Percentiles rank a stretch among this genome's conserved stretches.
Evolutionary conservation across 2,329 filamentous ascomycete species (phyloP).

Genomic region (Rugonectria rugulosa): DNA sequence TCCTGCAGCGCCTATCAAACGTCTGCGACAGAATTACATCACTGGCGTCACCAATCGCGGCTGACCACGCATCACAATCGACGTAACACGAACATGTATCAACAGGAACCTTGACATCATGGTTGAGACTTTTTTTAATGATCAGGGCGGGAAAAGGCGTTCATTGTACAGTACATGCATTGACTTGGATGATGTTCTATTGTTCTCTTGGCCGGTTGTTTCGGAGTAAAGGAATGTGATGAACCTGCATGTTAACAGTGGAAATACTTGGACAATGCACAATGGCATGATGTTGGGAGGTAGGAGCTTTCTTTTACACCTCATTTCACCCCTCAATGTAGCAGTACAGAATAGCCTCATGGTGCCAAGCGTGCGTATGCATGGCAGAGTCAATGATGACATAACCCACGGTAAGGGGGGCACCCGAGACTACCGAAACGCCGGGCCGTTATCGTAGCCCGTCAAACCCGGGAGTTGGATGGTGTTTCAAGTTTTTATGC

Average conservation of each 20-base stretch:
- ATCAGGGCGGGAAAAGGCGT: background rate
- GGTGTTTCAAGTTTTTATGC: slow-evolving; percentile 19
- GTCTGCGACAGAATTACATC: background rate
- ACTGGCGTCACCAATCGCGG: background rate
- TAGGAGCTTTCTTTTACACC: background rate
- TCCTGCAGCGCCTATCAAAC: slow-evolving; percentile 3
- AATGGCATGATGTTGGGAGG: background rate
- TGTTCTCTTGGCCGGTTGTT: background rate
- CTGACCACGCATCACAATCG: slow-evolving; percentile 1
- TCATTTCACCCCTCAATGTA: no score
- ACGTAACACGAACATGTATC: background rate
- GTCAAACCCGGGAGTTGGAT: background rate
- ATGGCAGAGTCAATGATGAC: slow-evolving; percentile 17
- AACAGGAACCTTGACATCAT: slow-evolving; percentile 8
- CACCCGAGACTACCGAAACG: background rate
- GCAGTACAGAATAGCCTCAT: no score
- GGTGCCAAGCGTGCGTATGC: no score
- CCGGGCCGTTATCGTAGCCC: background rate
- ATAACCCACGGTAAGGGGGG: background rate
- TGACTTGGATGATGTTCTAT: background rate
- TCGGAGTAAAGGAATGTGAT: background rate
- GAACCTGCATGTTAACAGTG: background rate
- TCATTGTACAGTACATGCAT: no score
- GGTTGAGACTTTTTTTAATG: background rate
- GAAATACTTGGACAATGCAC: background rate